Evolutionary conservation across 306 rosid genomes (phyloP), one percentile per base, ranked within the genome.

Genomic region (Medicago lupulina): DNA sequence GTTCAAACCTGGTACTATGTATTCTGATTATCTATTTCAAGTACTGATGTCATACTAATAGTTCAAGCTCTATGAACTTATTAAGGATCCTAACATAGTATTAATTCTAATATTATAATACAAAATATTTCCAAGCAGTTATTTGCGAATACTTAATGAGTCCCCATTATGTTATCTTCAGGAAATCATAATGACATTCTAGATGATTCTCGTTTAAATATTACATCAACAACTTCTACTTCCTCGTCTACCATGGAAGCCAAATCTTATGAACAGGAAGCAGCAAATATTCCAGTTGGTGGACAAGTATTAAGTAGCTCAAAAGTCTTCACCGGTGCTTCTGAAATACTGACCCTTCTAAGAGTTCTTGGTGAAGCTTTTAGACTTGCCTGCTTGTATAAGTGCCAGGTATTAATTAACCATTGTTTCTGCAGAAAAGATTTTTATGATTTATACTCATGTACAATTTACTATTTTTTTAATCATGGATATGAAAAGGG

Each of bases 351-450:
- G 83, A 66, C 88, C 78, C 96, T 96, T 82, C 71, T 96, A 80
- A 90, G 92, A 90, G 82, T 80, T 67, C 85, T 96, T 41, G 99
- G 99, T 63, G 98, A 96, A 68, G 98, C 94, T 73, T 92, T 81
- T 81, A 88, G 99, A 75, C 98, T 92, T 84, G 86, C 98, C 60
- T 90, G 96, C 88, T 43, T 89, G 77, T 90, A 89, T 82, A 86
- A 83, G 76, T 96, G 97, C 84, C 96, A 96, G 99, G 99, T 96
- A 88, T 80, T 83, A 64, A 23, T 36, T 57, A 49, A 28, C 73
- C 70, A 75, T 73, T 77, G 69, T 67, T 64, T 64, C 62, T 73
- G 71, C 61, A 38, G 40, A 34, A 77, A 62, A 47, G 15, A 21
- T 2, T 36, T 10, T 31, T 55, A 51, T 21, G 17, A 18, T 75